Base-by-base conservation (phyloP, 257 asterid species). In the Solanum microdontum region DNA sequence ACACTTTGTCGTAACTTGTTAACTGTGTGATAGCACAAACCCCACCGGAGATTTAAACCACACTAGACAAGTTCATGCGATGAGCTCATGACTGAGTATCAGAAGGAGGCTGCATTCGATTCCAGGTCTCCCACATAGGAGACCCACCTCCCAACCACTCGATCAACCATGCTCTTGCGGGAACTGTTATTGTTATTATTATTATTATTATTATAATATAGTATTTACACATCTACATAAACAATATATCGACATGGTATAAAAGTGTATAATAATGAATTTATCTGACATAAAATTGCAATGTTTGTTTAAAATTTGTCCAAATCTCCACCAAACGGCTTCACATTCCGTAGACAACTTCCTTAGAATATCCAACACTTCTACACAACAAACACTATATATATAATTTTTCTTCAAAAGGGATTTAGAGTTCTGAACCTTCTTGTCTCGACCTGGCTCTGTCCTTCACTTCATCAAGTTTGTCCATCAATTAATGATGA, bases 1-100 rank as follows among this genome's bases (percentile, higher is more conserved):
- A 51, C 3, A 51, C 23, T 51, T 43, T 51, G 1, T 51, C 8
- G 23, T 15, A 51, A 48, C 23, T 51, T 15, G 21, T 51, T 48
- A 51, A 15, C 0, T 51, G 3, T 0, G 23, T 51, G 21, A 15
- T 51, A 51, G 14, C 3, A 6, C 1, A 48, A 48, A 48, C 3
- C 0, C 0, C 3, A 15, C 3, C 2, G 0, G 8, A 51, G 0
- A 51, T 51, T 0, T 51, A 51, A 48, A 51, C 1, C 0, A 3
- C 3, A 51, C 8, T 15, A 51, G 60, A 51, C 3, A 51, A 15
- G 8, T 51, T 3, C 3, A 14, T 5, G 3, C 1, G 60, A 14
- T 14, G 60, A 48, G 60, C 60, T 48, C 7, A 48, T 14, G 8
- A 14, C 23, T 51, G 23, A 51, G 3, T 51, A 51, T 2, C 60